Base-by-base conservation (phyloP, 2,329 filamentous ascomycete genomes). In the Coniochaeta ligniaria region DNA sequence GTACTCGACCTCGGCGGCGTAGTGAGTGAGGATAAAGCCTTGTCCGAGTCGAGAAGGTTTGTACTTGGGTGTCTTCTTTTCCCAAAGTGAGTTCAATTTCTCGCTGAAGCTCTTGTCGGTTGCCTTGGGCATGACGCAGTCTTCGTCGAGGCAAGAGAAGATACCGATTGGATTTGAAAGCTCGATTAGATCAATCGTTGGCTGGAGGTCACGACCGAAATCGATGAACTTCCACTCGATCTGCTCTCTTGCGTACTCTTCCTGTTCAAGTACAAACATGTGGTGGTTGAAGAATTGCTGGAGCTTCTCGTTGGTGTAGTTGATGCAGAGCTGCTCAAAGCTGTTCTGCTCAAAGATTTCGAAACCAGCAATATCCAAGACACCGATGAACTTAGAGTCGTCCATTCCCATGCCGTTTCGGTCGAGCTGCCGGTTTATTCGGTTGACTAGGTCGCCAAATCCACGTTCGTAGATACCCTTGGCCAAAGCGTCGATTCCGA, bases 191-290 rank as follows among this genome's bases (percentile, higher is more conserved):
- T 99, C 95, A 67, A 99, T 99, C 0, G 95, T 99, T 0, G 95
- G 95, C 72, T 99, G 96, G 28, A 99, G 80, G 70, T 99, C 95
- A 63, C 93, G 92, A 20, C 95, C 95, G 71, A 99, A 99, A 74
- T 99, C 95, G 71, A 99, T 99, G 72, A 99, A 99, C 71, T 98
- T 92, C 95, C 95, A 99, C 75, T 99, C 95, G 67, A 99, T 99
- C 74, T 97, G 91, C 72, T 99, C 95, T 56, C 94, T 83, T 9
- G 95, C 93, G 73, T 99, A 99, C 73, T 99, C 95, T 73, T 99
- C 95, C 70, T 99, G 95, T 72, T 99, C 95, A 8, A 99, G 81
- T 11, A 99, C 95, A 71, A 99, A 99, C 95, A 99, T 99, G 78
- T 99, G 96, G 72, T 99, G 95, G 70, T 99, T 99, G 83, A 99